These are phyloP conservation scores for Starmerella sirachaensis DNA, from an alignment of 805 yeast species.

Conservation along the genomic window DNA sequence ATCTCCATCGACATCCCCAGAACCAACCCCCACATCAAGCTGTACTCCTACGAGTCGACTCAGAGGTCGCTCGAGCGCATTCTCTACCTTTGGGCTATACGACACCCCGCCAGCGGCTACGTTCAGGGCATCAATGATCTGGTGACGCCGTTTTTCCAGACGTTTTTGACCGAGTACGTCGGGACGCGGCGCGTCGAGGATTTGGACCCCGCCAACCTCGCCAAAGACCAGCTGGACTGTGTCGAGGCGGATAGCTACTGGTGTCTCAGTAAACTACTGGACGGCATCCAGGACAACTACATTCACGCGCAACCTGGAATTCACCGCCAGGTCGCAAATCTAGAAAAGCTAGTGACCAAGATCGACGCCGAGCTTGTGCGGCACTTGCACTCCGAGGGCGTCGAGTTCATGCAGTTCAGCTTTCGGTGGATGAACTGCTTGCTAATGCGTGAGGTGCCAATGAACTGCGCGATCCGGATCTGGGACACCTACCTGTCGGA, in stretches of 20 bases:
- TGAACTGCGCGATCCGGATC: conserved; percentile 74
- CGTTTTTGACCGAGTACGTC: conserved; percentile 61
- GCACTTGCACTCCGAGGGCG: conserved; percentile 68
- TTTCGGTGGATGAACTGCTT: conserved; percentile 99
- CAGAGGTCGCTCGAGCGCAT: conserved; percentile 73
- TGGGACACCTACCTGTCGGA: conserved; percentile 83
- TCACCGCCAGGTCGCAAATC: conserved; percentile 66
- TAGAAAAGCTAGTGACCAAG: conserved; percentile 63
- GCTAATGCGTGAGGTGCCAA: conserved; percentile 81
- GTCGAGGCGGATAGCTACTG: conserved; percentile 95
- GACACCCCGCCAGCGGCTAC: conserved; percentile 96
- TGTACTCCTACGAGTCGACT: conserved; percentile 57
- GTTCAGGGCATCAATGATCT: conserved; percentile 96
- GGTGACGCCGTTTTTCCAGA: conserved; percentile 84
- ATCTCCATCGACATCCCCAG: conserved; percentile 89
- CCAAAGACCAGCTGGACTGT: conserved; percentile 46
- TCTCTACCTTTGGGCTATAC: conserved; percentile 82
- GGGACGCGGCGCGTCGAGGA: conserved; percentile 36
- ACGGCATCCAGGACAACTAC: conserved; percentile 92
- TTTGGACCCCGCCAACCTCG: conserved; percentile 50
- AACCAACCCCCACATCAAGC: conserved; percentile 72
- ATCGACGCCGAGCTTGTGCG: conserved; percentile 62
- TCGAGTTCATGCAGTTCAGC: conserved; percentile 92
- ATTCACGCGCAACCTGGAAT: conserved; percentile 98
- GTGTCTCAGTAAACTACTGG: conserved; percentile 84